Evolutionary conservation across 768 basidiomycete genomes (phyloP).

Genomic region (Mycena vulgaris): DNA sequence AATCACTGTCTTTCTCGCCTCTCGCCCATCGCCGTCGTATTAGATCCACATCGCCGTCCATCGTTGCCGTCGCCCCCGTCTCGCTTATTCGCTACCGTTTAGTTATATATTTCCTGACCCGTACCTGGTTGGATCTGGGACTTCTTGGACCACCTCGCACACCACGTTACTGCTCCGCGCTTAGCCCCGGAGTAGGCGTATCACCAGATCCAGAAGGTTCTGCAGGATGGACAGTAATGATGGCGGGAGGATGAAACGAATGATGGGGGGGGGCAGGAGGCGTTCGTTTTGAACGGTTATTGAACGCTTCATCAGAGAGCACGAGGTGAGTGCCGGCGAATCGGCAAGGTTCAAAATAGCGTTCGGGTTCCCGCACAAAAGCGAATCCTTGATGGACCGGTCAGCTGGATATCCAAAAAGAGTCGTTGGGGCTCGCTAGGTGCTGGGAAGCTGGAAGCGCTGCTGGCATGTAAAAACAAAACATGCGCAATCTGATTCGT

Average conservation of each 20-base stretch:
- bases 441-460: neutral
- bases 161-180: too few species aligned
- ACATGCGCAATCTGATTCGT: conserved; percentile 1
- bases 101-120: neutral
- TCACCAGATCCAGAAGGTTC: neutral
- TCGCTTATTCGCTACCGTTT: neutral
- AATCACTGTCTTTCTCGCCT: neutral
- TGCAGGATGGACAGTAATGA: conserved; percentile 6
- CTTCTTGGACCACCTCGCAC: neutral
- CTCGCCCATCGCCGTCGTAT: neutral
- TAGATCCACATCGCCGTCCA: neutral
- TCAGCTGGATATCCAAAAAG: neutral
- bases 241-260: conserved; percentile 2
- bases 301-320: neutral
- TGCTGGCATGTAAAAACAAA: neutral
- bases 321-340: neutral
- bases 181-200: too few species aligned
- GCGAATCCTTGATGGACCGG: too few species aligned
- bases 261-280: conserved; percentile 1
- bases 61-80: neutral
- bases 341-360: conserved; percentile 3
- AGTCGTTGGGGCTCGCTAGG: neutral
- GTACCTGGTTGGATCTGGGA: neutral
- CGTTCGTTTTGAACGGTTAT: neutral
- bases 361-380: neutral